Percentiles rank a stretch among this genome's conserved stretches.
Evolutionary conservation across 305 asterid species (phyloP).

Genomic region (Solanum aculeatissimum): DNA sequence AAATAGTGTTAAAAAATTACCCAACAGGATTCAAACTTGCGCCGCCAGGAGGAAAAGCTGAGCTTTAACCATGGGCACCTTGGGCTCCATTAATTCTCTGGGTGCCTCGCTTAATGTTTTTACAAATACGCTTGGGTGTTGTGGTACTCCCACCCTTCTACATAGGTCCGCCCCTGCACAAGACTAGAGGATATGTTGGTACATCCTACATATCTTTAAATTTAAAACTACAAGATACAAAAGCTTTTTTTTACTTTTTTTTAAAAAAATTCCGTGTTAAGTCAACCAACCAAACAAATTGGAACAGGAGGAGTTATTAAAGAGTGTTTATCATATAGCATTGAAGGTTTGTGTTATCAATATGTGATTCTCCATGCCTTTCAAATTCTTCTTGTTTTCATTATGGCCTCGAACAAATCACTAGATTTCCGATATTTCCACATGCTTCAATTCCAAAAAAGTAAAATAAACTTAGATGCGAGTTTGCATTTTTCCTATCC

Average conservation of each 20-base stretch:
- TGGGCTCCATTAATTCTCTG: neutral
- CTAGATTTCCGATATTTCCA: neutral
- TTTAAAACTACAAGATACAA: neutral
- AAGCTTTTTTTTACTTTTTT: neutral
- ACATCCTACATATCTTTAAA: neutral
- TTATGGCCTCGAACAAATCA: constrained; percentile 40
- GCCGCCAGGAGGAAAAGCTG: neutral
- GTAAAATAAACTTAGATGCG: neutral
- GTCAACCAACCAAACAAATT: neutral
- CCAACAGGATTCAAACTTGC: neutral
- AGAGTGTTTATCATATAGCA: constrained; percentile 9
- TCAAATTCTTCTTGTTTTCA: constrained; percentile 28
- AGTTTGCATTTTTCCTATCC: neutral
- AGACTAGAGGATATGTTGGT: neutral
- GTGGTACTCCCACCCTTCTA: neutral
- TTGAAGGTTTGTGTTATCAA: constrained; percentile 49
- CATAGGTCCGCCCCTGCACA: neutral
- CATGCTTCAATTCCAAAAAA: neutral
- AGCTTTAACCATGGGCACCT: neutral
- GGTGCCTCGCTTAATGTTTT: neutral
- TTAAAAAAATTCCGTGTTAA: neutral
- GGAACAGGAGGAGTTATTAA: neutral
- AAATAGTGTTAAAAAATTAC: neutral
- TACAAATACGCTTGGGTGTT: neutral
- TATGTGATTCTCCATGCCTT: constrained; percentile 52